Conservation (phyloP, 305 asterid genomes). For the Solanum chacoense region DNA sequence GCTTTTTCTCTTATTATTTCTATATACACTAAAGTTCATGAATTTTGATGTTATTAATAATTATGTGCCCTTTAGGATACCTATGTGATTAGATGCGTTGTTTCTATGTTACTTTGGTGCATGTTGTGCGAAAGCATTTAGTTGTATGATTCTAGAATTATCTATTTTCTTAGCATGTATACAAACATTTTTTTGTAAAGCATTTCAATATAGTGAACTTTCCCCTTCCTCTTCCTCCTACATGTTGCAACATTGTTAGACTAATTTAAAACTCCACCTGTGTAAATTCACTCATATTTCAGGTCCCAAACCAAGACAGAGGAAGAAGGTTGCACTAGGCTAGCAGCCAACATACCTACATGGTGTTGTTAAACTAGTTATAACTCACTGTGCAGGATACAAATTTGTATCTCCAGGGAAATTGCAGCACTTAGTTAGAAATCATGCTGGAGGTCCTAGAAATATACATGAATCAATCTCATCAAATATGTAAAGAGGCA, state of each 20-base stretch:
- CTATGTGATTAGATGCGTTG: neutral
- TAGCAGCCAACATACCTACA: neutral
- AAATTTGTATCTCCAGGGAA: neutral
- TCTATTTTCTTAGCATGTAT: neutral
- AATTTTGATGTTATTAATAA: neutral
- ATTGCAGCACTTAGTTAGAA: neutral
- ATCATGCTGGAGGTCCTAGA: neutral
- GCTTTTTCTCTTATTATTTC: neutral
- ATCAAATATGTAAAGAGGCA: neutral
- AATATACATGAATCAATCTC: neutral
- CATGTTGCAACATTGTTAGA: neutral
- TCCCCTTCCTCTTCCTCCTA: neutral
- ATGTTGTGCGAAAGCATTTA: neutral
- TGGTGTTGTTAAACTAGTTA: neutral
- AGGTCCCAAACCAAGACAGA: neutral
- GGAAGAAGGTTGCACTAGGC: neutral
- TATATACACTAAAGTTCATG: neutral
- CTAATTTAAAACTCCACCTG: neutral
- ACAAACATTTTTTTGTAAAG: neutral
- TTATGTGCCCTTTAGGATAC: neutral
- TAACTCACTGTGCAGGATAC: neutral
- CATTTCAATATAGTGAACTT: neutral
- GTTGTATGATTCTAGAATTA: neutral
- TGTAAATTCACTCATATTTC: neutral
- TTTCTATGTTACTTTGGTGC: neutral